Evolutionary conservation across 1,284 basidiomycete genomes (phyloP).

Genomic region (Cutaneotrichosporon sp.): DNA sequence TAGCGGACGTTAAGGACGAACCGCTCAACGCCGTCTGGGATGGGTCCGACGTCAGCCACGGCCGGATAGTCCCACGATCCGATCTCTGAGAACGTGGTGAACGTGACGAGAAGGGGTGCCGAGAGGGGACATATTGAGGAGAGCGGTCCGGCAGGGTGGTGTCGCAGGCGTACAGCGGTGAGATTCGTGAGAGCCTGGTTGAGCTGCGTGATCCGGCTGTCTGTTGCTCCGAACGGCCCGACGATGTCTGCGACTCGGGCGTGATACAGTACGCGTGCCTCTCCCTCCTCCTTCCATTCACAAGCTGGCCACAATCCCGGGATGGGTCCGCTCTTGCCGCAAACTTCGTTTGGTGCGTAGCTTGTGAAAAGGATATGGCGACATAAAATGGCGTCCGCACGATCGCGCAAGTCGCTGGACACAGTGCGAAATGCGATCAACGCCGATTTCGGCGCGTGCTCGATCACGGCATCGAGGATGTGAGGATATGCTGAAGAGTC

Average conservation of each 20-base stretch:
- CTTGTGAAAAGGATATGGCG: conserved; percentile 9
- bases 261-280: conserved; percentile 3
- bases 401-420: conserved; percentile 8
- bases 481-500: conserved; percentile 9
- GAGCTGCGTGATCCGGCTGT: conserved; percentile 1
- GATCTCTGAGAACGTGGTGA: conserved; percentile 11
- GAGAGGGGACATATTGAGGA: conserved; percentile 1
- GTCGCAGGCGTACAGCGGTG: conserved; percentile 7
- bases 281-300: background rate
- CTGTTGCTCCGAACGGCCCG: conserved; percentile 1
- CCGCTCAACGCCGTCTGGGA: conserved; percentile 6
- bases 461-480: conserved; percentile 9
- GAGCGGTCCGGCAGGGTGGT: conserved; percentile 3
- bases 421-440: conserved; percentile 8
- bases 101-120: conserved; percentile 5
- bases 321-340: background rate
- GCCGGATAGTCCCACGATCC: conserved; percentile 6
- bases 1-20: conserved; percentile 15
- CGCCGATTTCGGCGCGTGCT: background rate
- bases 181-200: background rate
- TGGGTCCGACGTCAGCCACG: conserved; percentile 9
- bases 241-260: conserved; percentile 14
- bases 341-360: conserved; percentile 1
- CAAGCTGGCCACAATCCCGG: conserved; percentile 6
- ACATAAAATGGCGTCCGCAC: conserved; percentile 11